Base-by-base conservation (phyloP, 2,329 filamentous ascomycete species). In the Colletotrichum lentis region DNA sequence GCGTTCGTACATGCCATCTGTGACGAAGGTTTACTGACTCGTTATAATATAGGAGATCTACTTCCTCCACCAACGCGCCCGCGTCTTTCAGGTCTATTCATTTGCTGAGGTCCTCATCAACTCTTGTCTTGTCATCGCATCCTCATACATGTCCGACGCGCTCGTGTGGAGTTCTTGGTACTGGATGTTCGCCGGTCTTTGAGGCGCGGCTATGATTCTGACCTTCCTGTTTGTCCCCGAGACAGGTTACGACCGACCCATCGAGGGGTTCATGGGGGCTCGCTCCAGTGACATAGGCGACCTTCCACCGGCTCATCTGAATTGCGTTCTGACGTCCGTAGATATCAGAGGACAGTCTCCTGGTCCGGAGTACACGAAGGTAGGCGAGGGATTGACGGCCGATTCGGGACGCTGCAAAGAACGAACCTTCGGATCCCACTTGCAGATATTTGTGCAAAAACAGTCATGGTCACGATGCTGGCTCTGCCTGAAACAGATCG, bases 201-300 rank as follows among this genome's bases (percentile, higher is more conserved):
- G 52, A 5, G 53, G 63, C 31, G 14, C 62, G 31, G 39, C 63
- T 41, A 69, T 62, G 67, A 14, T 62, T 1, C 41, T 67, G 31
- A 69, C 63, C 31, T 54, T 61, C 49, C 27, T 70, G 12, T 62
- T 69, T 20, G 61, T 70, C 22, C 65, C 65, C 12, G 65, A 70
- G 47, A 70, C 69, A n/a, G 52, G 62, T 14, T 69, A 65, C 27
- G 60, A 62, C 35, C 56, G 65, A 5, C 61, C 47, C 2, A 59
- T 65, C 14, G 61, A 61, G 52, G 54, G 56, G 2, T 70, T 62
- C 46, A 69, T 62, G 60, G 61, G 61, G 14, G 50, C 24, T 8
- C 22, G 43, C 31, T 57, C 69, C 16, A 61, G n/a, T 12, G 61
- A 59, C 20, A 53, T 20, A 6, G 57, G 64, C 46, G 58, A 54